phyloP scores from a whole-genome alignment of 2,329 filamentous ascomycete species.

The Fusarium veterinarium region DNA sequence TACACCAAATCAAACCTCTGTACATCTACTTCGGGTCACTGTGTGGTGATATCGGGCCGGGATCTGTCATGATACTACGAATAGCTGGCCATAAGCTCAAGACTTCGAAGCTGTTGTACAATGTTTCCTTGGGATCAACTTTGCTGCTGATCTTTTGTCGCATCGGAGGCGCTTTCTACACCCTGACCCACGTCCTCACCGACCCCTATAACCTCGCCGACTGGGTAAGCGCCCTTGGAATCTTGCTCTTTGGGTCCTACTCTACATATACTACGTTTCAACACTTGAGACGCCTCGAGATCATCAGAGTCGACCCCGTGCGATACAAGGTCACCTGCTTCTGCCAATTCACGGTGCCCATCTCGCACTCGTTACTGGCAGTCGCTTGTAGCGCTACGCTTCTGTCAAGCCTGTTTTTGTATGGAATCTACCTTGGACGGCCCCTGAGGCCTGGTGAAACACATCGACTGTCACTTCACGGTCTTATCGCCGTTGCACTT shows the following conservation, averaged over 20 bases:
- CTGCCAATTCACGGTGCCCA: slow-evolving; percentile 12
- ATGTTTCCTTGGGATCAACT: slow-evolving; percentile 24
- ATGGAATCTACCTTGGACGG: slow-evolving; percentile 32
- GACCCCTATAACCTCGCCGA: slow-evolving; percentile 35
- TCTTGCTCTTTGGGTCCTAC: slow-evolving; percentile 41
- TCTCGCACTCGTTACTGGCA: slow-evolving; percentile 35
- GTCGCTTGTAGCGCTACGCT: slow-evolving; percentile 23
- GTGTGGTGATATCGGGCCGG: slow-evolving; percentile 39
- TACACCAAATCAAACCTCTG: slow-evolving; percentile 44
- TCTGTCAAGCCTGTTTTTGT: slow-evolving; percentile 30
- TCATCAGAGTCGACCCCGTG: slow-evolving; percentile 22
- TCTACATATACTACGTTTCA: slow-evolving; percentile 18
- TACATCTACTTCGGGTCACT: slow-evolving; percentile 44
- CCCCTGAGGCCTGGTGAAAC: slow-evolving; percentile 13
- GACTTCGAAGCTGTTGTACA: slow-evolving; percentile 32
- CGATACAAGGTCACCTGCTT: slow-evolving; percentile 19
- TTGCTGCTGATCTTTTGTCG: slow-evolving; percentile 26
- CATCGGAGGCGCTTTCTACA: slow-evolving; percentile 29
- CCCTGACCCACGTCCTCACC: slow-evolving; percentile 30
- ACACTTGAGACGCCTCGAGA: slow-evolving; percentile 33
- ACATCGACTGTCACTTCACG: slow-evolving; percentile 5
- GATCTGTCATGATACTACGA: slow-evolving; percentile 34
- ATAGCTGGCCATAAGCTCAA: slow-evolving; percentile 21
- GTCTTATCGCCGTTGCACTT: slow-evolving; percentile 24
- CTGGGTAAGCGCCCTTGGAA: slow-evolving; percentile 37